Base-by-base conservation (phyloP, 768 basidiomycete species). In the Lanmaoa pseudosensibilis region DNA sequence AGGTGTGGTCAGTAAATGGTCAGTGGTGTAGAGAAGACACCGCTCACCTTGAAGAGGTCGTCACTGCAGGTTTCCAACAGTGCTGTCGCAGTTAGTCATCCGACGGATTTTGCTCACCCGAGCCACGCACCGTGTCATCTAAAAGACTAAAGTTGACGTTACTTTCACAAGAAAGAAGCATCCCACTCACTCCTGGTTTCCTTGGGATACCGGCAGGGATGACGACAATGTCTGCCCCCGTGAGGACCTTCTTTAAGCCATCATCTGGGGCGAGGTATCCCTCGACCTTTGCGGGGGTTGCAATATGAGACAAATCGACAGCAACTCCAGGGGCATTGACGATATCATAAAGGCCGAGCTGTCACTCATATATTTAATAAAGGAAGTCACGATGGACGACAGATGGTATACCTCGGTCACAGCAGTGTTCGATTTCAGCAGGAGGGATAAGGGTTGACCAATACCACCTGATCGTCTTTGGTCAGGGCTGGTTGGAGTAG, bases 251-350 rank as follows among this genome's bases (percentile, higher is more conserved):
- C 76, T 87, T 84, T 59, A 96, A 80, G 34, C 92, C 92, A 57
- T 90, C 88, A 65, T 94, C 80, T 37, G 87, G 79, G 57, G 87
- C 81, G 18, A 93, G 81, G 71, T 80, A 89, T n/a, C 94, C 94
- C 57, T 82, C 78, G 30, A 94, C 87, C 73, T 89, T 88, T 41
- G 93, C 86, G 12, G 88, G 85, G 37, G 94, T 95, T 50, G 90
- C 81, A 75, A 98, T 95, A 73, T 98, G 96, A 54, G 90, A 88
- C 56, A 98, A 80, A 78, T 99, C 96, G 56, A 87, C 92, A 36
- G 94, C 94, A 60, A 99, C 96, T 69, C 96, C 96, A 16, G 93
- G 93, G n/a, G 94, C 90, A 74, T 93, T 91, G 67, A 95, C 93
- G 75, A 98, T 95, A 92, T 98, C 96, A 72, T 81, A 98, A 57